These are phyloP conservation scores for Symbiodinium natans DNA, from an alignment of 73 alveolate genomes.

Conservation along the genomic window DNA sequence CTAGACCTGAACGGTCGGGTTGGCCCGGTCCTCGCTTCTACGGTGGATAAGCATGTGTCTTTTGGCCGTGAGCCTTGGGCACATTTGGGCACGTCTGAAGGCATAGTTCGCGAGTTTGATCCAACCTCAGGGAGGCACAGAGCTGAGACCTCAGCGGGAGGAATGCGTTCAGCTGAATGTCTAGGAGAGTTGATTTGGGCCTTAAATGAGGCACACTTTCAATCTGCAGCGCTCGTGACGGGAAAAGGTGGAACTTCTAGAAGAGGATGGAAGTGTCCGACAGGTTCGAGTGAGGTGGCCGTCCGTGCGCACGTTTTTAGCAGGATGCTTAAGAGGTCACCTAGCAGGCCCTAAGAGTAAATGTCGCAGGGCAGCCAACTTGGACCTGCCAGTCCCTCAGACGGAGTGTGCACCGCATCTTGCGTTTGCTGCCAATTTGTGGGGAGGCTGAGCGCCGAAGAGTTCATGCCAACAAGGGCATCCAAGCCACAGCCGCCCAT, in stretches of 20 bases:
- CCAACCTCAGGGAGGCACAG: constrained; percentile 29
- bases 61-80: background rate
- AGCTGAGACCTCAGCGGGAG: background rate
- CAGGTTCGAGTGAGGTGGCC: constrained; percentile 12
- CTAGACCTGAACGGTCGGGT: constrained; percentile 61
- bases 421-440: no score
- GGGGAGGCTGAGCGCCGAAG: background rate
- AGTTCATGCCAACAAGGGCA: background rate
- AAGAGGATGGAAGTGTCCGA: constrained; percentile 62
- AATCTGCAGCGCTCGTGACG: no score
- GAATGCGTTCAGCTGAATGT: no score
- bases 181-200: no score
- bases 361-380: constrained; percentile 25
- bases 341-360: no score
- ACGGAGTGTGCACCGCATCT: background rate
- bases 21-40: background rate
- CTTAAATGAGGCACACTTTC: no score
- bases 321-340: no score
- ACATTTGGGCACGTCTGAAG: background rate
- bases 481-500: background rate
- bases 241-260: constrained; percentile 46
- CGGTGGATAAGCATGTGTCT: background rate
- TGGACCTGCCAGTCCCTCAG: constrained; percentile 39
- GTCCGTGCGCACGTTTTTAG: no score
- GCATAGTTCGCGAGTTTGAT: constrained; percentile 65